A percentile compares a stretch with the other conserved stretches of the same genome.
phyloP scores from a whole-genome alignment of 2,329 filamentous ascomycete species.

The Ceratocystis alfenasii region DNA sequence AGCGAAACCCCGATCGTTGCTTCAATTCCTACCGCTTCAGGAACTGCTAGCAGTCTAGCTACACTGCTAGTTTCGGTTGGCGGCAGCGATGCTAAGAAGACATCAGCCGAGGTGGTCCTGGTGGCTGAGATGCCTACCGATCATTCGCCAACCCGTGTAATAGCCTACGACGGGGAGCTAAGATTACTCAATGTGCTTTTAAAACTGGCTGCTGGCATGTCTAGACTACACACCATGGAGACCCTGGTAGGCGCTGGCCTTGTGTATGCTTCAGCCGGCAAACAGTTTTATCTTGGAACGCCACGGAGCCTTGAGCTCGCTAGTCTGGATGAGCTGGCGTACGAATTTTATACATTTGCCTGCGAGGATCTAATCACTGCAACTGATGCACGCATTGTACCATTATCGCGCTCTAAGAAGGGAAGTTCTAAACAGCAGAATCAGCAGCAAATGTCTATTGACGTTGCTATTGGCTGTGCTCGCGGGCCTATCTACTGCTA shows the following conservation, averaged over 20 bases:
- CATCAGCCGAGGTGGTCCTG: constrained; percentile 36
- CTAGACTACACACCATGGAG: constrained; percentile 19
- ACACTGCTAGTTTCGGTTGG: constrained; percentile 32
- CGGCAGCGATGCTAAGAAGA: constrained; percentile 23
- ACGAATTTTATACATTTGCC: constrained; percentile 43
- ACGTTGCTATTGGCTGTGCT: constrained; percentile 65
- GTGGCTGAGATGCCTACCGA: constrained; percentile 31
- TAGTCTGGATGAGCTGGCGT: constrained; percentile 25
- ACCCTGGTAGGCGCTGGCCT: constrained; percentile 12
- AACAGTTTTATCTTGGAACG: constrained; percentile 31
- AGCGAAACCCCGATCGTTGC: constrained; percentile 14
- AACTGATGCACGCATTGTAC: constrained; percentile 46
- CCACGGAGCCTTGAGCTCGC: constrained; percentile 25
- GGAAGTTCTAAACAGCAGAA: constrained; percentile 13
- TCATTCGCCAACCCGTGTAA: constrained; percentile 16
- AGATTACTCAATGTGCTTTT: constrained; percentile 20
- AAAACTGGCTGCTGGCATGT: constrained; percentile 12
- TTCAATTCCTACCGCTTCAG: constrained; percentile 28
- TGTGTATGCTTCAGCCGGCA: constrained; percentile 27
- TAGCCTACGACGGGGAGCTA: constrained; percentile 15
- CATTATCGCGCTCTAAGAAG: constrained; percentile 25
- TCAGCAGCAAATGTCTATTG: constrained; percentile 34
- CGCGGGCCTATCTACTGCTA: constrained; percentile 74
- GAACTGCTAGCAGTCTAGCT: constrained; percentile 37
- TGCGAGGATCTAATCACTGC: constrained; percentile 53